phyloP scores from a whole-genome alignment of 2,329 filamentous ascomycete species.

The Ceratocystiopsis minuta region DNA sequence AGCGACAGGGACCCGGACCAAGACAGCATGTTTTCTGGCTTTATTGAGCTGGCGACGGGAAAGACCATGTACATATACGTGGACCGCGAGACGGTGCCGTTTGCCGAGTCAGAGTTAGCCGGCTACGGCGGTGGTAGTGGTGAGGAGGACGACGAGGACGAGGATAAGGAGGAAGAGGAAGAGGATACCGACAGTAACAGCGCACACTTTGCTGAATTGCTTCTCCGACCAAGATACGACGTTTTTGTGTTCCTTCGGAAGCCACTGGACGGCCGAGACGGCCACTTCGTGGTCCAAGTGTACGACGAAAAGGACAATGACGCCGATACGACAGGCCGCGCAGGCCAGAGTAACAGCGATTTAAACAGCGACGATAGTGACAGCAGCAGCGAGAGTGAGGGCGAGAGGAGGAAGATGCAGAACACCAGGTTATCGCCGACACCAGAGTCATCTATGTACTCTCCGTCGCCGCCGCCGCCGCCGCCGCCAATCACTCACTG shows the following conservation, averaged over 20 bases:
- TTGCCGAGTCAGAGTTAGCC: conserved; percentile 3
- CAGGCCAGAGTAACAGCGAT: neutral
- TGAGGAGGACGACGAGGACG: too few species aligned
- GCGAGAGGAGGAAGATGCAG: neutral
- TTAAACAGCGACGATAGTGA: too few species aligned
- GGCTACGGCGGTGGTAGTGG: neutral
- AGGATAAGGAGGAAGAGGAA: neutral
- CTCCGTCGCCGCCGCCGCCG: too few species aligned
- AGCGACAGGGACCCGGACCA: conserved; percentile 1
- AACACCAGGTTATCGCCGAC: neutral
- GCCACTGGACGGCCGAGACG: neutral
- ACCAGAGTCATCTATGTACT: too few species aligned
- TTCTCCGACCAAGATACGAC: conserved; percentile 4
- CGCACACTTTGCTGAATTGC: neutral
- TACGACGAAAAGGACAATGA: conserved; percentile 1
- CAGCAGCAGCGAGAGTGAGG: neutral
- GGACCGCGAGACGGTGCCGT: conserved; percentile 5
- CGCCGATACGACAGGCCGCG: neutral
- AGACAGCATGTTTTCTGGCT: conserved; percentile 8
- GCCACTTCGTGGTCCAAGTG: neutral
- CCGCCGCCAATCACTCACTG: too few species aligned
- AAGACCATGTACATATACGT: conserved; percentile 5
- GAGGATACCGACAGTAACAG: neutral
- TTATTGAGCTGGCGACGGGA: neutral
- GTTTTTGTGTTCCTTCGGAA: conserved; percentile 6